These are phyloP conservation scores for Dovyalis caffra DNA, from an alignment of 345 rosid genomes.

Conservation along the genomic window DNA sequence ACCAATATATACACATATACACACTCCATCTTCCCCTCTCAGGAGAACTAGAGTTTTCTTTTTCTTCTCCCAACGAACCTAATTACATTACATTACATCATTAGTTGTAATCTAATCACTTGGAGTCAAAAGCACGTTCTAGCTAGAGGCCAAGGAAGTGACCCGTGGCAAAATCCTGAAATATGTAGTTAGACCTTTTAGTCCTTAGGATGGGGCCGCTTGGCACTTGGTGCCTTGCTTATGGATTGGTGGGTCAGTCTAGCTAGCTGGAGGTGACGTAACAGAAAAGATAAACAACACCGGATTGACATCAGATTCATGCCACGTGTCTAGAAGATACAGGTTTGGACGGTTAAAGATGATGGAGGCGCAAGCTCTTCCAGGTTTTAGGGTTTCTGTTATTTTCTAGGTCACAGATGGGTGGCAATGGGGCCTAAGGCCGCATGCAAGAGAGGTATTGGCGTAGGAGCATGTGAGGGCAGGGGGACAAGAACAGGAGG, in stretches of 20 bases:
- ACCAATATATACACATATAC: no score
- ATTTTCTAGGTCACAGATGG: neutral
- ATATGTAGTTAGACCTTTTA: neutral
- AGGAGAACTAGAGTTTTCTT: no score
- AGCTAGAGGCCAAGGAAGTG: no score
- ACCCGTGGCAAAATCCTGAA: neutral
- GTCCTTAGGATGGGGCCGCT: neutral
- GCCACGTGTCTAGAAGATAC: neutral
- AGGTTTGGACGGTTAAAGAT: neutral
- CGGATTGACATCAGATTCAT: neutral
- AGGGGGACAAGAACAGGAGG: neutral
- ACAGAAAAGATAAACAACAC: neutral
- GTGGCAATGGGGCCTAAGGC: neutral
- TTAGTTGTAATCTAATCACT: no score
- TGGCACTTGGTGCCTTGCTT: neutral
- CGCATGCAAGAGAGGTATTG: neutral
- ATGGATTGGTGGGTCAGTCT: neutral
- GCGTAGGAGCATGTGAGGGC: slow-evolving; percentile 38
- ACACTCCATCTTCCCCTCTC: no score
- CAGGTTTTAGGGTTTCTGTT: neutral
- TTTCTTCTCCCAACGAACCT: no score
- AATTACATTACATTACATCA: no score
- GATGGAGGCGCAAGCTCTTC: neutral
- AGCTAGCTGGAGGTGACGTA: neutral
- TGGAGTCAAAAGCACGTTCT: no score